phyloP scores from a whole-genome alignment of 495 filamentous ascomycete species.

The Aspergillus campestris region DNA sequence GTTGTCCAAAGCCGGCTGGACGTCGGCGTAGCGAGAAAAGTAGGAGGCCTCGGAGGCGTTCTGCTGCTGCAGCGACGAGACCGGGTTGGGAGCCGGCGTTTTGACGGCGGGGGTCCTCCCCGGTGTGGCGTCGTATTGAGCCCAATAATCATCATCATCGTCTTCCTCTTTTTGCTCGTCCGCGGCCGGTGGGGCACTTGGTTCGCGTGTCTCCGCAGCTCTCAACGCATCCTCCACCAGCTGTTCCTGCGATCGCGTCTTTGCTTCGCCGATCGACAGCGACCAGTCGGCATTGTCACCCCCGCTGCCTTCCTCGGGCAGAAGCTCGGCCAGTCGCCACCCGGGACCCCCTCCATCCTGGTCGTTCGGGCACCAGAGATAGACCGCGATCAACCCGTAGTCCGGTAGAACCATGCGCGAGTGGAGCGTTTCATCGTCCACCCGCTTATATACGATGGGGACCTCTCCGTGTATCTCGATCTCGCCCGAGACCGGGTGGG shows the following conservation, averaged over 20 bases:
- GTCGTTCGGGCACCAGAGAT: constrained; percentile 63
- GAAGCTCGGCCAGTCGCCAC: constrained; percentile 80
- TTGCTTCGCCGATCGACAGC: constrained; percentile 44
- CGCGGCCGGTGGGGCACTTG: constrained; percentile 14
- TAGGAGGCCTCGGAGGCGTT: constrained; percentile 43
- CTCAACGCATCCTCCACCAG: constrained; percentile 33
- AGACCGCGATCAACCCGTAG: constrained; percentile 47
- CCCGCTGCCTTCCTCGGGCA: constrained; percentile 42
- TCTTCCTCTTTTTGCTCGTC: constrained; percentile 46
- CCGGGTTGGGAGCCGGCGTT: constrained; percentile 45
- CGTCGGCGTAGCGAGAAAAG: constrained; percentile 76
- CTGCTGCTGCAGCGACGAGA: constrained; percentile 26
- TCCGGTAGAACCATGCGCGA: constrained; percentile 50
- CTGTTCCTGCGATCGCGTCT: constrained; percentile 28
- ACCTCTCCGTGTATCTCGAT: constrained; percentile 67
- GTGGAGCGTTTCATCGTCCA: constrained; percentile 84
- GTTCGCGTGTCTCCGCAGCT: constrained; percentile 16
- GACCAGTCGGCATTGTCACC: constrained; percentile 41
- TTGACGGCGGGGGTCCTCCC: constrained; percentile 64
- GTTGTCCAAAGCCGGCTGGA: constrained; percentile 86
- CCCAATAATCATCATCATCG: constrained; percentile 93
- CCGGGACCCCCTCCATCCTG: constrained; percentile 57
- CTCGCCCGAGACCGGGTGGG: constrained; percentile 88
- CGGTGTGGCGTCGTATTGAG: constrained; percentile 81
- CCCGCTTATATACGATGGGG: constrained; percentile 54